phyloP scores from a whole-genome alignment of 2,329 filamentous ascomycete genomes.

The Lachnellula subtilissima region DNA sequence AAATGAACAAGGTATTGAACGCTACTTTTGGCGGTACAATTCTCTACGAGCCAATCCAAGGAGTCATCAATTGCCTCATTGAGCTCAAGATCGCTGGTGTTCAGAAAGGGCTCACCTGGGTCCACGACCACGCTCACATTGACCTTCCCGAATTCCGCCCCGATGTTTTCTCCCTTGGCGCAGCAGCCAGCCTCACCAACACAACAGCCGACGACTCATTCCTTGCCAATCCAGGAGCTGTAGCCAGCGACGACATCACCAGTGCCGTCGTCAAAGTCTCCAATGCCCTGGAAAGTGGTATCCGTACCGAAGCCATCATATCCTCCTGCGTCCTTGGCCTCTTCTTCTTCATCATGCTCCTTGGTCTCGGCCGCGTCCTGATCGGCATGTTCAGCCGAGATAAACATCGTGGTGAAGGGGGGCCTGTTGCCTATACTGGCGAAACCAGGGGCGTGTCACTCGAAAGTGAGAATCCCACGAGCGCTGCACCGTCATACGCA shows the following conservation, averaged over 20 bases:
- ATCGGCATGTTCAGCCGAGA: slow-evolving; percentile 56
- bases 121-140: slow-evolving; percentile 79
- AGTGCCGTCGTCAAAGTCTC: slow-evolving; percentile 68
- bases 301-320: slow-evolving; percentile 76
- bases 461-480: slow-evolving; percentile 8
- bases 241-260: slow-evolving; percentile 76
- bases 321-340: slow-evolving; percentile 68
- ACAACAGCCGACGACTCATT: slow-evolving; percentile 63
- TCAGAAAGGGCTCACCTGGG: slow-evolving; percentile 89
- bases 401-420: slow-evolving; percentile 57
- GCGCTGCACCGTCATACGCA: slow-evolving; percentile 14
- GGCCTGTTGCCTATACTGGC: slow-evolving; percentile 32
- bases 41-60: slow-evolving; percentile 70
- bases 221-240: slow-evolving; percentile 68
- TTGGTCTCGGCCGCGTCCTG: slow-evolving; percentile 65
- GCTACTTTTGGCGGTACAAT: slow-evolving; percentile 76
- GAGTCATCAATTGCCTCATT: slow-evolving; percentile 82
- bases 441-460: slow-evolving; percentile 14
- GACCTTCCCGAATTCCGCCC: slow-evolving; percentile 72
- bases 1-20: slow-evolving; percentile 71
- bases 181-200: slow-evolving; percentile 54
- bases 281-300: slow-evolving; percentile 58
- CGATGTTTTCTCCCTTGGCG: slow-evolving; percentile 79
- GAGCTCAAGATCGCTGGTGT: slow-evolving; percentile 80
- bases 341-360: slow-evolving; percentile 72